Conservation (phyloP, 768 basidiomycete species). For the Psilocybe sp. region DNA sequence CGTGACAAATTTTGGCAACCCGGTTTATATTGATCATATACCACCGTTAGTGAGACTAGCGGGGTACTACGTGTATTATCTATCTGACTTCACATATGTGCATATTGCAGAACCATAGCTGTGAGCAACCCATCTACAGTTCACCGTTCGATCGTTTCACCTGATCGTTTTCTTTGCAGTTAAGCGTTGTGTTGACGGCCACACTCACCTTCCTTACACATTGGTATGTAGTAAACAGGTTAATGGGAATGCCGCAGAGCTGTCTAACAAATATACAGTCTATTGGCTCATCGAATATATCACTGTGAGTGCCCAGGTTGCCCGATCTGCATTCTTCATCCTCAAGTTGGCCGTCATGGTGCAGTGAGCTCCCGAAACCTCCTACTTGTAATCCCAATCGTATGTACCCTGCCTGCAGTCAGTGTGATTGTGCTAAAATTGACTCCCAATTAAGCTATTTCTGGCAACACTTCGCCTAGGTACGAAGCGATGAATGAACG, state of each 20-base stretch:
- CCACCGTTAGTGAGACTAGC: slow-evolving; percentile 1
- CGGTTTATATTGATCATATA: slow-evolving; percentile 6
- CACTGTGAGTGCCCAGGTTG: slow-evolving; percentile 23
- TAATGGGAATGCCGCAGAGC: not conserved
- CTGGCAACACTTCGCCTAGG: slow-evolving; percentile 14
- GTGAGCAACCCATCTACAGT: not conserved
- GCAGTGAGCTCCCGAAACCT: slow-evolving; percentile 8
- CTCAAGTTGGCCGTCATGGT: not conserved
- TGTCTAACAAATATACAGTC: slow-evolving; percentile 13
- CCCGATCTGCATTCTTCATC: not conserved
- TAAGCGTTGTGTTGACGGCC: slow-evolving; percentile 23
- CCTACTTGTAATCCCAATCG: slow-evolving; percentile 2
- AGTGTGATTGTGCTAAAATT: not conserved
- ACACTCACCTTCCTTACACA: slow-evolving; percentile 26
- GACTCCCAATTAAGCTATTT: slow-evolving; percentile 8
- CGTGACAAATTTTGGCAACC: slow-evolving; percentile 7
- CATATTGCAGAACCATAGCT: not conserved
- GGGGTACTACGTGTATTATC: not conserved
- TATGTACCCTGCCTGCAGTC: not conserved
- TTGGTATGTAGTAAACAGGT: slow-evolving; percentile 6
- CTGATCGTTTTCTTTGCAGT: slow-evolving; percentile 2
- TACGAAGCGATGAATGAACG: not conserved
- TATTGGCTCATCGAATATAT: slow-evolving; percentile 34
- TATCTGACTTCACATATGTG: not conserved
- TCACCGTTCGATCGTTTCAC: not conserved